Evolutionary conservation across 495 filamentous ascomycete species (phyloP), one percentile per base, ranked within the genome.

Genomic region (Alectoria sarmentosa): DNA sequence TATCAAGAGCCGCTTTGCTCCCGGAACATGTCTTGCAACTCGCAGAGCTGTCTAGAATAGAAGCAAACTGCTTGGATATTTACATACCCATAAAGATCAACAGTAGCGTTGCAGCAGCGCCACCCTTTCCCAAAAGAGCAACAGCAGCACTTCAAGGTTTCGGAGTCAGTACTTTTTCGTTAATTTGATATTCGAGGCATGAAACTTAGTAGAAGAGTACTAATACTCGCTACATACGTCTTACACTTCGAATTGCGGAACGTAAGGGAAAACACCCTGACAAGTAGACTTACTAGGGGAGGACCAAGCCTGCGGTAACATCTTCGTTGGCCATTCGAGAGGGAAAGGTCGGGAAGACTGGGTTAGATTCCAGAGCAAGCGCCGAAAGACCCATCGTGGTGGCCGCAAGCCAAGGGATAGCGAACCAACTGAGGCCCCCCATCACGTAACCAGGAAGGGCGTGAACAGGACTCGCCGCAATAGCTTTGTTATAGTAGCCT

Each of bases 361-460:
- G 87, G 54, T 88, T 84, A 54, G 79, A 81, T 70, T 98, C 91
- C 10, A 96, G 80, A 5, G 92, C 89, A 30, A 96, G 83, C 13
- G 87, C 91, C 17, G 91, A 85, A n/a, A 97, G 83, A 38, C 93
- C 93, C 90, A 96, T 92, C 21, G 92, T 96, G 14, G 89, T 96
- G 5, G 92, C 92, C 39, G 84, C 87, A 28, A 97, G 82, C 91
- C 91, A 98, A 26, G 93, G 93, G 63, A 98, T 96, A 11, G 93
- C 93, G 65, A 98, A 97, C 92, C 92, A 98, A 69, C 82, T 87
- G 3, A 97, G 82, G 48, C 93, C 93, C 32, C 93, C 93, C 57
- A 96, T 80, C 52, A 96, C 88, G 69, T 98, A 98, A 38, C 93
- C 93, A 9, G 93, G 93, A 58, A 98, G 88, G 10, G 92, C 92